Base-by-base conservation (phyloP, 495 filamentous ascomycete genomes). In the Rostrohypoxylon terebratum region DNA sequence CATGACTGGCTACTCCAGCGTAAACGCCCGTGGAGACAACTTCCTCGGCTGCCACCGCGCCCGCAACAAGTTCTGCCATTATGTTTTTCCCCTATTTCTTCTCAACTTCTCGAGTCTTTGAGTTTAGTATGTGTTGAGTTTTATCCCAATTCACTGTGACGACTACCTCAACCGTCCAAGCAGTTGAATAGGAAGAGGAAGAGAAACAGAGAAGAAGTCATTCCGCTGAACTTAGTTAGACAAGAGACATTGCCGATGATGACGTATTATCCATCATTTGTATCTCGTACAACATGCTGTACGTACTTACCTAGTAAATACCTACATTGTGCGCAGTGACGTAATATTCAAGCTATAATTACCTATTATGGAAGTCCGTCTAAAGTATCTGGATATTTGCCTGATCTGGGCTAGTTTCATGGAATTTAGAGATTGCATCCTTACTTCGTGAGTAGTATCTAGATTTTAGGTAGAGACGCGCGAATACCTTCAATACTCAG, bases 31-130 rank as follows among this genome's bases (percentile, higher is more conserved):
- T 82, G 21, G 82, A 83, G 31, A 82, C 69, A 57, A 81, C 72
- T 65, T 85, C 77, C 44, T 85, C 83, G 14, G 81, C 82, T 7
- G 75, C 83, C 31, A 80, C 60, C 1, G 78, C 67, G 8, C 77
- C 82, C 55, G 82, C 83, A 58, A 76, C 80, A 11, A 80, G 47
- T 68, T 79, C 80, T 40, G 80, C 80, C 80, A 82, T 82, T 38
- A 11, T 28, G 28, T 28, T 66, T 18, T 57, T 51, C 0, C n/a
- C 34, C 25, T 7, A 18, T 5, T 50, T 7, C 21, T 69, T 4
- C 18, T 18, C 8, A 34, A n/a, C 40, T 64, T 14, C 21, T 33
- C 9, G 28, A 13, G 3, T 34, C 6, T 31, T 36, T 28, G 28
- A 38, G 0, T 47, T 25, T 20, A 1, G n/a, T 5, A 13, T 18